A percentile compares a stretch with the other conserved stretches of the same genome.
These are phyloP conservation scores for Umbellularia californica DNA, from an alignment of 164 flowering plant species.

Conservation along the genomic window DNA sequence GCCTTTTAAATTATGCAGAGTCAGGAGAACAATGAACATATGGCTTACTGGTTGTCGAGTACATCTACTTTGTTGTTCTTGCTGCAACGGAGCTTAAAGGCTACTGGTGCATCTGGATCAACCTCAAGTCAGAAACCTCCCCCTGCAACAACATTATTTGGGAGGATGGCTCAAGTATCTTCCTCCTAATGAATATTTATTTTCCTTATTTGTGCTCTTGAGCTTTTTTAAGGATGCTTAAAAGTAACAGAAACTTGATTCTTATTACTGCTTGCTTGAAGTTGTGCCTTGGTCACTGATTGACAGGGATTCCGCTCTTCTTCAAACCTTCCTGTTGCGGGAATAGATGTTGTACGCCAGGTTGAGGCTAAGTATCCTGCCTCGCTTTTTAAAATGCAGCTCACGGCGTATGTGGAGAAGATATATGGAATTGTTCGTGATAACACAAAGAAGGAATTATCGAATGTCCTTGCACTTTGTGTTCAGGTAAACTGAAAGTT, in stretches of 20 bases:
- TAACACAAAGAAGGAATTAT: conserved; percentile 84
- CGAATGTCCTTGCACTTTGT: conserved; percentile 61
- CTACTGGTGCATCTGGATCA: conserved; percentile 49
- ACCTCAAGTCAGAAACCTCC: conserved; percentile 60
- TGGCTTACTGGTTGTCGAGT: conserved; percentile 96
- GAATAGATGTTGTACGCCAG: conserved; percentile 64
- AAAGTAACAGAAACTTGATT: not conserved
- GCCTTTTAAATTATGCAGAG: conserved; percentile 36
- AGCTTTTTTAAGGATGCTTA: not conserved
- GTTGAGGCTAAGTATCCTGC: conserved; percentile 99
- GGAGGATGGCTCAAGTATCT: conserved; percentile 69
- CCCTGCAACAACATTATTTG: conserved; percentile 72
- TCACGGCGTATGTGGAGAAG: conserved; percentile 96
- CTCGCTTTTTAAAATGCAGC: conserved; percentile 96
- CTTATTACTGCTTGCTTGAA: not conserved
- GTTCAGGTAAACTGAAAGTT: conserved; percentile 52
- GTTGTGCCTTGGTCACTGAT: too few species aligned
- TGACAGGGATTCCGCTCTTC: conserved; percentile 86
- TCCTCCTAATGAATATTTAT: not conserved
- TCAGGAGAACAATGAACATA: conserved; percentile 64
- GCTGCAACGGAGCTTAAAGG: conserved; percentile 74
- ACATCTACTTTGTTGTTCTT: conserved; percentile 78
- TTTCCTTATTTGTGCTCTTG: not conserved
- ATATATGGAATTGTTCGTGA: conserved; percentile 96
- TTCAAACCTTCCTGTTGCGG: conserved; percentile 42